These are phyloP conservation scores for Huntiella decipiens DNA, from an alignment of 2,329 filamentous ascomycete genomes.

Conservation along the genomic window DNA sequence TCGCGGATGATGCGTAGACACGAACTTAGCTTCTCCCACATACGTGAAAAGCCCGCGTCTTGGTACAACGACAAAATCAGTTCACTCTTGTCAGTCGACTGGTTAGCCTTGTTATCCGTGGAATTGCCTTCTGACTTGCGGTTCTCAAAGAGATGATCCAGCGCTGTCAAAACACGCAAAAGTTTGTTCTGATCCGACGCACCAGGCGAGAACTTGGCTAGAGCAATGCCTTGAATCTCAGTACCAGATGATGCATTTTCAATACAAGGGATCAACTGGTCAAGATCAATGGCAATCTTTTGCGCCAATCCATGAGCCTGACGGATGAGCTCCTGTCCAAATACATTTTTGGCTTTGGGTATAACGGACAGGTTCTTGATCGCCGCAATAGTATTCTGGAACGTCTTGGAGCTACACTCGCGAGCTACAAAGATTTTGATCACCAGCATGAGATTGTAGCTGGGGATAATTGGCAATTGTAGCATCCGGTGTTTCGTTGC, in stretches of 20 bases:
- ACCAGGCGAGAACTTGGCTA: slow-evolving; percentile 88
- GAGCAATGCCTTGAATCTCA: slow-evolving; percentile 83
- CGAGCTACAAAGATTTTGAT: slow-evolving; percentile 90
- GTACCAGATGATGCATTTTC: slow-evolving; percentile 72
- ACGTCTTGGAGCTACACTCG: slow-evolving; percentile 94
- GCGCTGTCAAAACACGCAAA: slow-evolving; percentile 72
- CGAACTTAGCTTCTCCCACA: slow-evolving; percentile 83
- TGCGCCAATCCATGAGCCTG: slow-evolving; percentile 74
- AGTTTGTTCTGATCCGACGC: slow-evolving; percentile 95
- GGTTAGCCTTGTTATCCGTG: slow-evolving; percentile 48
- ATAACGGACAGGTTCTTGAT: slow-evolving; percentile 95
- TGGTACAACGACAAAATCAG: slow-evolving; percentile 77
- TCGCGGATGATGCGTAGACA: slow-evolving; percentile 77
- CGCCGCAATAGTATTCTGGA: slow-evolving; percentile 93
- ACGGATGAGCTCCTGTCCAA: slow-evolving; percentile 78
- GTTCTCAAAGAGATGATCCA: slow-evolving; percentile 87
- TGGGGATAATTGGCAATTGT: slow-evolving; percentile 67
- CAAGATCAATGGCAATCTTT: slow-evolving; percentile 67
- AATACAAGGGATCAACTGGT: slow-evolving; percentile 71
- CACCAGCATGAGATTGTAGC: slow-evolving; percentile 80
- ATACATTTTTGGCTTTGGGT: slow-evolving; percentile 70
- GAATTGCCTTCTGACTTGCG: slow-evolving; percentile 36
- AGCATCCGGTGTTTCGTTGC: slow-evolving; percentile 36
- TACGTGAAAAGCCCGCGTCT: slow-evolving; percentile 68
- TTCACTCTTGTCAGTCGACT: slow-evolving; percentile 57